Percentiles rank a stretch among this genome's conserved stretches.
phyloP scores from a whole-genome alignment of 352 stramenopile species.

The Nannochloropsis limnetica region DNA sequence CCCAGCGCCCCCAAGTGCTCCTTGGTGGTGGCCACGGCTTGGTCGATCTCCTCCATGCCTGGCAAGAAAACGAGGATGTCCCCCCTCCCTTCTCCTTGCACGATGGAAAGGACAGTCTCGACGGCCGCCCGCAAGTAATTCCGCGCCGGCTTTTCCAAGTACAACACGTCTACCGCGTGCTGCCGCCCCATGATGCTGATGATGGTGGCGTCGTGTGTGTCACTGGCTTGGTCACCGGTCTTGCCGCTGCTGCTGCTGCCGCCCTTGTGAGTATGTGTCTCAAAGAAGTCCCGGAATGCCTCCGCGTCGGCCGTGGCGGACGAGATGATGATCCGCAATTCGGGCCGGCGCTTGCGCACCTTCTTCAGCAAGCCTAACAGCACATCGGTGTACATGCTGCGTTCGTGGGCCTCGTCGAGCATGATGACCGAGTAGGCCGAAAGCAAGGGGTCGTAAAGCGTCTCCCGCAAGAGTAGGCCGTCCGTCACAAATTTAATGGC shows the following conservation, averaged over 20 bases:
- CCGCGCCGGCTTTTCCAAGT: constrained; percentile 54
- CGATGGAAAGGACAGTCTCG: constrained; percentile 71
- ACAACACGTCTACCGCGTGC: constrained; percentile 77
- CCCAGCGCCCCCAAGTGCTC: constrained; percentile 36
- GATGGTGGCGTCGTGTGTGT: constrained; percentile 56
- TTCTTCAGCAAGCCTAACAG: constrained; percentile 76
- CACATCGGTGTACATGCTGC: constrained; percentile 82
- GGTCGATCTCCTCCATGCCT: constrained; percentile 82
- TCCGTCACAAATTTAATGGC: constrained; percentile 84
- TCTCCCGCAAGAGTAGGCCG: constrained; percentile 64
- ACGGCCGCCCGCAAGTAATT: constrained; percentile 61
- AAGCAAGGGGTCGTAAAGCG: constrained; percentile 62
- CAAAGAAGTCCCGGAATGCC: constrained; percentile 85
- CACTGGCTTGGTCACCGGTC: not conserved
- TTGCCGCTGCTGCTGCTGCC: constrained; percentile 35
- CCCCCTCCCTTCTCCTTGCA: constrained; percentile 57
- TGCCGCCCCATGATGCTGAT: constrained; percentile 73
- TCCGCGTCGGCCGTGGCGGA: constrained; percentile 79
- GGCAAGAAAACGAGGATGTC: constrained; percentile 91
- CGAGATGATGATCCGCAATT: constrained; percentile 84
- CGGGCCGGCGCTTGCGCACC: constrained; percentile 59
- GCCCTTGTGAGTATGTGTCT: constrained; percentile 43
- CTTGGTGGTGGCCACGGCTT: constrained; percentile 38
- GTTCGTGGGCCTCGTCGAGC: constrained; percentile 88
- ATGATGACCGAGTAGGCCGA: constrained; percentile 75